Base-by-base conservation (phyloP, 2,329 filamentous ascomycete species). In the Fusarium avenaceum region DNA sequence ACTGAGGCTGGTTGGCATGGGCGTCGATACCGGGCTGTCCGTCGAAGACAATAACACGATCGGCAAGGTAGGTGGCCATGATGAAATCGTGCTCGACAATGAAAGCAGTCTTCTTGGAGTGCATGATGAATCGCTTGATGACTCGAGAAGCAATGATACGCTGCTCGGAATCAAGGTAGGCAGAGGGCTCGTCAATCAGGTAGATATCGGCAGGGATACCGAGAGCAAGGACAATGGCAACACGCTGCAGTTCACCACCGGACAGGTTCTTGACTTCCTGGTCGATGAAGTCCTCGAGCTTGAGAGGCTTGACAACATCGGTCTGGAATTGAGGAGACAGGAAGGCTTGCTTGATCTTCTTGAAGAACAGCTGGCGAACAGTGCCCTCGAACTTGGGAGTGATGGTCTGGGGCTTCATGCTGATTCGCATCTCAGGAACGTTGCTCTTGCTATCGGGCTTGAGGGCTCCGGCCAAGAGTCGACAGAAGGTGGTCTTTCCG, bases 11-110 rank as follows among this genome's bases (percentile, higher is more conserved):
- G 80, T 97, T 97, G 72, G 96, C 96, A 72, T 90, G 93, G 54
- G 96, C 88, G 72, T 97, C 86, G 73, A 97, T 87, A 76, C 94
- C 96, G 48, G 96, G 96, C 83, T 96, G 78, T 74, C 96, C 96
- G 77, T 98, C 96, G 76, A 99, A 99, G 76, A 99, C 96, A 76
- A 99, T 99, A 80, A 99, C 96, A 72, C 96, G 92, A 77, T 99
- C 96, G 45, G 96, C 88, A 52, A 89, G 84, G 72, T 88, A 88
- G 19, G 86, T 89, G 45, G 87, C 88, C 94, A 98, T 97, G 84
- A 98, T 97, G 85, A 99, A 98, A 87, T 99, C 96, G 91, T 99
- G 96, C 89, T 99, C 96, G 79, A 99, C 95, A 73, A 99, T 90
- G 80, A 99, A 99, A 50, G 96, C 96, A 1, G 96, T 99, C 89